Percentiles rank a stretch among this genome's conserved stretches.
These are phyloP conservation scores for Wickerhamiella dianesei DNA, from an alignment of 805 yeast species.

Conservation along the genomic window DNA sequence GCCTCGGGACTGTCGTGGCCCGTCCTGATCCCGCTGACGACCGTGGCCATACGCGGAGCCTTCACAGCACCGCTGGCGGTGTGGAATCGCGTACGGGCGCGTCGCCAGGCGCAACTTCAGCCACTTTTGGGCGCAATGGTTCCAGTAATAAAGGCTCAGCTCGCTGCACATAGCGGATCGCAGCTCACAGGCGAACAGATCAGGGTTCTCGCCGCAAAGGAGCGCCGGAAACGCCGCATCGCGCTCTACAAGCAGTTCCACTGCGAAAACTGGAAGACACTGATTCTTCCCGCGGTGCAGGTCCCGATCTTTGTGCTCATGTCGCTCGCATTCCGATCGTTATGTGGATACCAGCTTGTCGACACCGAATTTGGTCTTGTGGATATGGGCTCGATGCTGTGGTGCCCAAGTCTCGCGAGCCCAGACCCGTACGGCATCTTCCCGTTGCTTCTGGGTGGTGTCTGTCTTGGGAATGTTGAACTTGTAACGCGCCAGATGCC, in stretches of 20 bases:
- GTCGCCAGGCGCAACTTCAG: constrained; percentile 54
- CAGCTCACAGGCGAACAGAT: constrained; percentile 68
- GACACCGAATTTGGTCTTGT: constrained; percentile 17
- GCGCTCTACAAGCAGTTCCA: constrained; percentile 48
- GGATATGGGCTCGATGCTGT: constrained; percentile 32
- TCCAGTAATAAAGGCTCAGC: constrained; percentile 51
- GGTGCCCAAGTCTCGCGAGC: constrained; percentile 48
- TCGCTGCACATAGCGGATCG: constrained; percentile 29
- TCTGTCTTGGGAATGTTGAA: constrained; percentile 67
- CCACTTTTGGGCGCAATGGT: constrained; percentile 63
- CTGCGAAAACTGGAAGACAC: constrained; percentile 67
- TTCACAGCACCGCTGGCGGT: constrained; percentile 73
- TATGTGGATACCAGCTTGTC: constrained; percentile 42
- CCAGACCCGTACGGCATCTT: constrained; percentile 49
- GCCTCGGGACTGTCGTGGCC: constrained; percentile 63
- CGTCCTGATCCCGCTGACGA: constrained; percentile 58
- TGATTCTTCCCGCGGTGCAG: constrained; percentile 60
- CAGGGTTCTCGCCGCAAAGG: constrained; percentile 57
- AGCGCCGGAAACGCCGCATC: constrained; percentile 62
- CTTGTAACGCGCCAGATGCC: constrained; percentile 54
- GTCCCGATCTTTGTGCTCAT: constrained; percentile 77
- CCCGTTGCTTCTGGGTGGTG: constrained; percentile 59
- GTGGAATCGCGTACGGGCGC: constrained; percentile 51
- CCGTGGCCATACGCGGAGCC: constrained; percentile 48
- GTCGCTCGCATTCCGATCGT: constrained; percentile 58